Evolutionary conservation across 768 basidiomycete genomes (phyloP).

Genomic region (Gelatoporia subvermispora): DNA sequence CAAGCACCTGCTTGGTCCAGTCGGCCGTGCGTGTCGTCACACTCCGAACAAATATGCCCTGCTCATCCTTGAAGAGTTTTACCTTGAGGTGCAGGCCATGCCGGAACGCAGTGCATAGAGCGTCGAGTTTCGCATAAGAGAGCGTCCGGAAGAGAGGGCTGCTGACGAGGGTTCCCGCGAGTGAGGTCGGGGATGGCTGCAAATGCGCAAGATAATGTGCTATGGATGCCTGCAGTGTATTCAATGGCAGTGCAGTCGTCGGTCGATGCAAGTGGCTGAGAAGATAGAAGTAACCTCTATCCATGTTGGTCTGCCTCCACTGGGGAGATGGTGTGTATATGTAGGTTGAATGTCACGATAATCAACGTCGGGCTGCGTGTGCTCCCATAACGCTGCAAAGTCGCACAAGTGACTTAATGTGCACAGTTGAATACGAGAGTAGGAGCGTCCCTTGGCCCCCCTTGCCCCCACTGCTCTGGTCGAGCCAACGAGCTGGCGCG

Average conservation of each 20-base stretch:
- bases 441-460: too few species aligned
- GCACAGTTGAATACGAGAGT: too few species aligned
- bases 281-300: constrained; percentile 37
- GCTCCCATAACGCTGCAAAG: too few species aligned
- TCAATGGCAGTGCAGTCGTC: constrained; percentile 37
- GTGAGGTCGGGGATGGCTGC: constrained; percentile 48
- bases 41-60: constrained; percentile 14
- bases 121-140: constrained; percentile 42
- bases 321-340: too few species aligned
- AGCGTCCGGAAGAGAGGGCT: constrained; percentile 51
- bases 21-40: constrained; percentile 1
- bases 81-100: constrained; percentile 55
- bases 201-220: constrained; percentile 53
- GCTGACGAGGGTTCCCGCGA: constrained; percentile 51
- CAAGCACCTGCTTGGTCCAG: constrained; percentile 18
- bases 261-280: constrained; percentile 49
- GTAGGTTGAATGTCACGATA: too few species aligned
- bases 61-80: constrained; percentile 34
- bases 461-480: too few species aligned
- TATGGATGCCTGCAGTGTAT: constrained; percentile 49
- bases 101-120: constrained; percentile 51
- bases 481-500: too few species aligned
- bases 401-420: too few species aligned
- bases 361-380: too few species aligned
- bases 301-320: constrained; percentile 14